phyloP scores from a whole-genome alignment of 2,329 filamentous ascomycete species.

The Apiospora koreana region DNA sequence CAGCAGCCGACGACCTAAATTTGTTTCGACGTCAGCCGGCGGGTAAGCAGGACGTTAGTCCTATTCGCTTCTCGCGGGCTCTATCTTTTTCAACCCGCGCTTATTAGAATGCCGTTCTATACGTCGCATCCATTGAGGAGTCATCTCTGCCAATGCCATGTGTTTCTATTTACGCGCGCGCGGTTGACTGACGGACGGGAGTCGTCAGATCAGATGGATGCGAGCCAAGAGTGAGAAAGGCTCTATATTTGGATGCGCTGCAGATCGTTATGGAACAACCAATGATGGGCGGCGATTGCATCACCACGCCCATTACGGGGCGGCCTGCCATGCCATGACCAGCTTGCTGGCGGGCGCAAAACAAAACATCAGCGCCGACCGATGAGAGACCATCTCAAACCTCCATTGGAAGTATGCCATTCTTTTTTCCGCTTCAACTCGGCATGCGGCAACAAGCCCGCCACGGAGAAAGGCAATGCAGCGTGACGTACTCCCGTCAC shows the following conservation, averaged over 20 bases:
- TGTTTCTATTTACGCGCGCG: conserved; percentile 1
- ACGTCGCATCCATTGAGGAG: not conserved
- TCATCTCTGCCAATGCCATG: not conserved
- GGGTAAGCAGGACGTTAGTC: not conserved
- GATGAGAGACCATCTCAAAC: not conserved
- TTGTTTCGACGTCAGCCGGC: not conserved
- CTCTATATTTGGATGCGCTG: not conserved
- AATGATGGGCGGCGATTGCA: not conserved
- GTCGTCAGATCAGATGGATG: too few relatives aligned
- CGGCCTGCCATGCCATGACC: too few relatives aligned
- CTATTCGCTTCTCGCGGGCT: not conserved
- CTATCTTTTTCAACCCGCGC: not conserved
- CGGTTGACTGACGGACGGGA: too few relatives aligned
- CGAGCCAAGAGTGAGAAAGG: not conserved
- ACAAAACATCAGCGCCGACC: not conserved
- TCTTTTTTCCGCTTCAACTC: not conserved
- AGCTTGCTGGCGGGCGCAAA: not conserved
- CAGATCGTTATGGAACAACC: not conserved
- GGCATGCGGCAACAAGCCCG: not conserved
- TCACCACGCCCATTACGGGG: not conserved
- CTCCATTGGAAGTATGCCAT: not conserved
- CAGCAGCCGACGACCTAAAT: not conserved
- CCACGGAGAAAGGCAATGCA: not conserved
- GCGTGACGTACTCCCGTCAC: not conserved
- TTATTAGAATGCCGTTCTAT: not conserved